phyloP scores from a whole-genome alignment of 345 rosid genomes.

The Noccaea bulbosa region DNA sequence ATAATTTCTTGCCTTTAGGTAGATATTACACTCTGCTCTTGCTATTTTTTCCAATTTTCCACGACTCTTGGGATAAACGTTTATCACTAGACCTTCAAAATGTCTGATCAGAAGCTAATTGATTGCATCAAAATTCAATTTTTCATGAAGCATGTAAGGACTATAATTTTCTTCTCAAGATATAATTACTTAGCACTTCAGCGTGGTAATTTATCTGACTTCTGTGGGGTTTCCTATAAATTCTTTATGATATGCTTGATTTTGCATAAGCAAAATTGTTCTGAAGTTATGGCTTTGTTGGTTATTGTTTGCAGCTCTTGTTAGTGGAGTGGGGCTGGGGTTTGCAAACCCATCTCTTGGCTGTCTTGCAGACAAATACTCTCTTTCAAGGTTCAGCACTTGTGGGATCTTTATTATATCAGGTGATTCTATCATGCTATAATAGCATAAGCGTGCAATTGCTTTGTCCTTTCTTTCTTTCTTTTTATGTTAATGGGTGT shows the following conservation, averaged over 20 bases:
- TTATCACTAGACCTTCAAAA: too few species aligned
- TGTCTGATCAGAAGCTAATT: not conserved
- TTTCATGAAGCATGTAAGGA: not conserved
- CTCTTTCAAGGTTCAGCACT: slow-evolving; percentile 74
- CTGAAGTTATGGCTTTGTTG: slow-evolving; percentile 18
- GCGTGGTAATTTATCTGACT: not conserved
- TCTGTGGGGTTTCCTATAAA: not conserved
- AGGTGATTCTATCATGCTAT: slow-evolving; percentile 50
- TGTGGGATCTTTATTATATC: slow-evolving; percentile 79
- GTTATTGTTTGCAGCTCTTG: slow-evolving; percentile 61
- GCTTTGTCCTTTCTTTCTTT: not conserved
- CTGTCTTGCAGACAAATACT: slow-evolving; percentile 77
- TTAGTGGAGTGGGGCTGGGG: slow-evolving; percentile 77
- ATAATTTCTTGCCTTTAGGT: slow-evolving; percentile 90
- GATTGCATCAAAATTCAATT: not conserved
- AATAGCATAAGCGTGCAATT: not conserved
- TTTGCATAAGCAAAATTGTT: not conserved
- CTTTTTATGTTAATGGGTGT: too few species aligned
- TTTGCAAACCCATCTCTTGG: slow-evolving; percentile 87
- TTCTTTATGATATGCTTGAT: not conserved
- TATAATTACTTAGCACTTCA: not conserved
- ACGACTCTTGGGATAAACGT: too few species aligned
- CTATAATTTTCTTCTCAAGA: not conserved
- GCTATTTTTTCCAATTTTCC: not conserved
- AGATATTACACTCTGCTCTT: not conserved